Percentiles rank a stretch among this genome's conserved stretches.
Evolutionary conservation across 805 yeast genomes (phyloP).

Genomic region (Candida wancherniae): DNA sequence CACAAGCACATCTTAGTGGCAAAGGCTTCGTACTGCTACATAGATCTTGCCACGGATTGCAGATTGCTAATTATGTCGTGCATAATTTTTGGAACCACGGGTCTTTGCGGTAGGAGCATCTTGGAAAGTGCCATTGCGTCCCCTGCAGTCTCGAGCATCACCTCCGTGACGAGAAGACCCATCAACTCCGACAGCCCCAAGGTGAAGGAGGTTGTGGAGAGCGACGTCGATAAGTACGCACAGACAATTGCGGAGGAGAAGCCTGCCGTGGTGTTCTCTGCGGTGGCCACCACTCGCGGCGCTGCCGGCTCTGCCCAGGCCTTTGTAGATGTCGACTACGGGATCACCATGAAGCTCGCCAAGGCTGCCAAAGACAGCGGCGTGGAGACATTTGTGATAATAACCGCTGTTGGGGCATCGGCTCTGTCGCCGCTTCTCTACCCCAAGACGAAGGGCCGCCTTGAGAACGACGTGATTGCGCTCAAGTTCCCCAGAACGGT

Average conservation of each 20-base stretch:
- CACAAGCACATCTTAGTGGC: too few species aligned
- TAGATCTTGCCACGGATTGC: too few species aligned
- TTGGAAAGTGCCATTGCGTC: constrained; percentile 41
- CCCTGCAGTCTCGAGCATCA: constrained; percentile 33
- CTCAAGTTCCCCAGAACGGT: constrained; percentile 67
- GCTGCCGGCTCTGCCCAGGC: constrained; percentile 61
- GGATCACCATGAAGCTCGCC: constrained; percentile 63
- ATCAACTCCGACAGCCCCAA: constrained; percentile 28
- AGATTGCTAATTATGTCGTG: constrained; percentile 8
- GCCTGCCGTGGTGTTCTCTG: constrained; percentile 13
- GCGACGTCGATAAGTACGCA: constrained; percentile 50
- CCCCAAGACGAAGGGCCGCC: constrained; percentile 63
- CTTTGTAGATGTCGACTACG: constrained; percentile 71
- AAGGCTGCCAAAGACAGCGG: constrained; percentile 70
- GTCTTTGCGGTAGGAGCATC: constrained; percentile 63
- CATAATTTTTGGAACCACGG: constrained; percentile 64
- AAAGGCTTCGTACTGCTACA: too few species aligned
- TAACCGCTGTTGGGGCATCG: constrained; percentile 65
- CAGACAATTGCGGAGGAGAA: constrained; percentile 8
- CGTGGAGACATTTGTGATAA: constrained; percentile 59
- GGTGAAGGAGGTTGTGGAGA: constrained; percentile 37
- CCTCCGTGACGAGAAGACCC: constrained; percentile 50
- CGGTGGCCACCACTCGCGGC: constrained; percentile 17
- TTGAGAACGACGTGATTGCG: constrained; percentile 62
- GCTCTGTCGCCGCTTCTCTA: constrained; percentile 56